A percentile compares a stretch with the other conserved stretches of the same genome.
phyloP scores from a whole-genome alignment of 306 rosid genomes.

The Prunus mira region DNA sequence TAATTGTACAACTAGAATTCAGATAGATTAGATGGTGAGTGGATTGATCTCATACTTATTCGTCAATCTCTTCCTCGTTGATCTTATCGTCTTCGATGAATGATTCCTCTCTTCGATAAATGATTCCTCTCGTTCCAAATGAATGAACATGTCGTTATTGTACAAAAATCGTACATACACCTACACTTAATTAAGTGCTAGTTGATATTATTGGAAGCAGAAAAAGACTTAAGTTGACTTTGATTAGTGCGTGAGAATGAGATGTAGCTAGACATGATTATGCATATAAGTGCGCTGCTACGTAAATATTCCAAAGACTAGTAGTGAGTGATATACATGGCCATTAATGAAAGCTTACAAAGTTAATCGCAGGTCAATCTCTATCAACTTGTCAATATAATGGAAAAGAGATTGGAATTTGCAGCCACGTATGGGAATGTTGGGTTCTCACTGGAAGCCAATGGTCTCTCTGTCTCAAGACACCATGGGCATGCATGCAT shows the following conservation, averaged over 20 bases:
- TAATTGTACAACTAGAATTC: too few species aligned
- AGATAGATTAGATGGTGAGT: too few species aligned
- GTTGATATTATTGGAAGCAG: background rate
- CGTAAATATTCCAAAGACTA: too few species aligned
- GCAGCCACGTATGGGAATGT: background rate
- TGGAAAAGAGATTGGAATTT: background rate
- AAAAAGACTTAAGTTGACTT: background rate
- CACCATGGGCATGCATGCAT: too few species aligned
- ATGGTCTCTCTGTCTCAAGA: too few species aligned
- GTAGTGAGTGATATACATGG: background rate
- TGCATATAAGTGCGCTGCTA: background rate
- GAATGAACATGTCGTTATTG: too few species aligned
- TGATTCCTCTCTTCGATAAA: too few species aligned
- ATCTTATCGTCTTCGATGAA: too few species aligned
- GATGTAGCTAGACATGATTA: background rate
- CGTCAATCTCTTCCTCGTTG: too few species aligned
- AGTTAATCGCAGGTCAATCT: too few species aligned
- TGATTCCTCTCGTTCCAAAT: too few species aligned
- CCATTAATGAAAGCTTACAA: background rate
- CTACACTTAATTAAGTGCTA: background rate
- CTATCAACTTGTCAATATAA: background rate
- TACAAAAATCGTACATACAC: background rate
- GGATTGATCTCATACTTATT: too few species aligned
- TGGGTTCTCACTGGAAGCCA: background rate
- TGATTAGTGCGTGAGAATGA: conserved; percentile 6